Evolutionary conservation across 148 eudicot species (phyloP), one percentile per base, ranked within the genome.

Genomic region (Hydrangea macrophylla): DNA sequence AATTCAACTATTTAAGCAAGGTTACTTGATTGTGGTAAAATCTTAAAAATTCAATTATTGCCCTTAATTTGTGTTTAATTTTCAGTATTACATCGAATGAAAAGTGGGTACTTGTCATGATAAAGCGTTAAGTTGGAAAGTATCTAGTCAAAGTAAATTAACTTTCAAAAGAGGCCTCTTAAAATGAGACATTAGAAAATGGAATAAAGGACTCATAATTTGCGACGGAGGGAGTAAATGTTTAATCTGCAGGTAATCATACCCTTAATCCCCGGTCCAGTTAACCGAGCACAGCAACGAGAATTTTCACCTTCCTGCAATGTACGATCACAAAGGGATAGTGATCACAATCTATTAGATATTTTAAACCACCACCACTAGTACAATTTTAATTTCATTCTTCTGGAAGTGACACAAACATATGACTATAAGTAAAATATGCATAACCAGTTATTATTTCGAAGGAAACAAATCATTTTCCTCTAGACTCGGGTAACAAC

Each of bases 201-300:
- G n/a, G n/a, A n/a, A n/a, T n/a, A n/a, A n/a, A n/a, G n/a, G n/a
- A n/a, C n/a, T n/a, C n/a, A n/a, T n/a, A n/a, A n/a, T n/a, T n/a
- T n/a, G n/a, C n/a, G n/a, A n/a, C n/a, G n/a, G n/a, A 24, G 20
- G 13, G 22, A n/a, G 6, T 12, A 15, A 67, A 67, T 54, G 70
- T 55, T 55, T 26, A 55, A 51, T 30, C 7, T 26, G 22, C 18
- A n/a, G 27, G 30, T 51, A 30, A 70, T 24, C 69, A 60, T 81
- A 83, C 96, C 92, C 83, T 69, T 80, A 53, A 73, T 68, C 35
- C 30, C 67, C 35, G 84, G 90, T 72, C 67, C 74, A 67, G 86
- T 81, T 69, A 92, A 69, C 54, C 80, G 86, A 55, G 87, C 83
- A 79, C 74, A 78, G 28, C 40, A 48, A 50, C 37, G 72, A 67